Percentiles rank a stretch among this genome's conserved stretches.
phyloP scores from a whole-genome alignment of 352 stramenopile genomes.

The Globisporangium cederbergense region DNA sequence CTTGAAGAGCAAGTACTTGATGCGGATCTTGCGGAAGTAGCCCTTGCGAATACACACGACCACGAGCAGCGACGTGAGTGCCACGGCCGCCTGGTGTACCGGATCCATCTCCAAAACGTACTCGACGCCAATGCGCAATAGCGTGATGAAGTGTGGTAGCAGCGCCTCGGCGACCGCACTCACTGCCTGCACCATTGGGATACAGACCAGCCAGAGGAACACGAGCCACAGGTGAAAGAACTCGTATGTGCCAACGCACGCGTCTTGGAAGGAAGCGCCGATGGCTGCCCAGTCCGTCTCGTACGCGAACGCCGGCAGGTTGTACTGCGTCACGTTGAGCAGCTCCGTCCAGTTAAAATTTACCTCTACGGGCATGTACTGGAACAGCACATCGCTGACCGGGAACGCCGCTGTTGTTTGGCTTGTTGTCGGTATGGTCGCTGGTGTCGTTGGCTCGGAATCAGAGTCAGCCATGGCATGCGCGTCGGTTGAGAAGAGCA shows the following conservation, averaged over 20 bases:
- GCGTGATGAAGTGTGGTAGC: conserved; percentile 61
- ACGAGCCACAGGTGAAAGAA: conserved; percentile 55
- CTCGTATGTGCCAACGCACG: conserved; percentile 52
- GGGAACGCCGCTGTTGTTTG: background rate
- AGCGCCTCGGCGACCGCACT: conserved; percentile 43
- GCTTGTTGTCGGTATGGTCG: background rate
- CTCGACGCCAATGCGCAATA: conserved; percentile 31
- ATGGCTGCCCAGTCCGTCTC: conserved; percentile 67
- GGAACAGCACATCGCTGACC: conserved; percentile 10
- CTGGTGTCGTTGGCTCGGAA: background rate
- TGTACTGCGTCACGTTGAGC: conserved; percentile 26
- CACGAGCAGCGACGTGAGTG: conserved; percentile 25
- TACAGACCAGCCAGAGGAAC: conserved; percentile 44
- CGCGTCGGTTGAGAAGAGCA: background rate
- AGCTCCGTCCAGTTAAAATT: conserved; percentile 10
- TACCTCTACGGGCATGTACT: conserved; percentile 14
- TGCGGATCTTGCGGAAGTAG: conserved; percentile 55
- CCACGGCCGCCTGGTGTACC: conserved; percentile 45
- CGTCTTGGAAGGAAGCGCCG: conserved; percentile 46
- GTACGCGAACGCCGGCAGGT: conserved; percentile 41
- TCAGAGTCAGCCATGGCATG: background rate
- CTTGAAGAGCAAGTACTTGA: conserved; percentile 50
- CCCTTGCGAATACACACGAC: conserved; percentile 56
- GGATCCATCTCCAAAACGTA: conserved; percentile 59
- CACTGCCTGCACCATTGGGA: conserved; percentile 45